These are phyloP conservation scores for Neurospora sp. DNA, from an alignment of 495 filamentous ascomycete species.

Conservation along the genomic window DNA sequence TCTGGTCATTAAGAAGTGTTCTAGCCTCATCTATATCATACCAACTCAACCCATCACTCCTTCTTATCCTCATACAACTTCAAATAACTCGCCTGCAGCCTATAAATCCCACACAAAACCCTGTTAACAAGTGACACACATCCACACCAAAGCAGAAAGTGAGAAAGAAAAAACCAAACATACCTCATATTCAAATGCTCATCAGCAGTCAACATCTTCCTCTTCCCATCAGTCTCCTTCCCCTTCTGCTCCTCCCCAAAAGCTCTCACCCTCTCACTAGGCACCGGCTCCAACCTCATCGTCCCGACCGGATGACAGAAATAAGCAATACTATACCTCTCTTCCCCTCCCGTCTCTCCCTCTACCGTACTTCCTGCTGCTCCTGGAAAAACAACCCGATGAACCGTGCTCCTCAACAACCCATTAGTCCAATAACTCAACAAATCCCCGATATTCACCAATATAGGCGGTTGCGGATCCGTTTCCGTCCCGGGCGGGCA, in stretches of 20 bases:
- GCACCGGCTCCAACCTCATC: conserved; percentile 62
- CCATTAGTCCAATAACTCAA: conserved; percentile 89
- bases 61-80: conserved; percentile 33
- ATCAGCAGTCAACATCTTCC: conserved; percentile 63
- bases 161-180: neutral
- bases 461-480: conserved; percentile 60
- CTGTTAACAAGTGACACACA: neutral
- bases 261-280: conserved; percentile 45
- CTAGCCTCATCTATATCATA: neutral
- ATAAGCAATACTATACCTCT: conserved; percentile 77
- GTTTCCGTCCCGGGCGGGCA: conserved; percentile 39
- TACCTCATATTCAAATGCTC: conserved; percentile 64
- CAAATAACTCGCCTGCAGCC: conserved; percentile 66
- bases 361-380: neutral
- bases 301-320: conserved; percentile 80
- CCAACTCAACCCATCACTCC: neutral
- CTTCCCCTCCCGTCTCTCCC: conserved; percentile 11
- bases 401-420: conserved; percentile 73
- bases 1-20: neutral
- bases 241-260: conserved; percentile 9
- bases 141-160: neutral
- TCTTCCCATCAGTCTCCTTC: conserved; percentile 31
- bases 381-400: conserved; percentile 71
- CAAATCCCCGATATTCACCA: conserved; percentile 89
- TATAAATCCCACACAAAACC: neutral